Conservation (phyloP, 2,329 filamentous ascomycete genomes). For the Juglanconis sp. region DNA sequence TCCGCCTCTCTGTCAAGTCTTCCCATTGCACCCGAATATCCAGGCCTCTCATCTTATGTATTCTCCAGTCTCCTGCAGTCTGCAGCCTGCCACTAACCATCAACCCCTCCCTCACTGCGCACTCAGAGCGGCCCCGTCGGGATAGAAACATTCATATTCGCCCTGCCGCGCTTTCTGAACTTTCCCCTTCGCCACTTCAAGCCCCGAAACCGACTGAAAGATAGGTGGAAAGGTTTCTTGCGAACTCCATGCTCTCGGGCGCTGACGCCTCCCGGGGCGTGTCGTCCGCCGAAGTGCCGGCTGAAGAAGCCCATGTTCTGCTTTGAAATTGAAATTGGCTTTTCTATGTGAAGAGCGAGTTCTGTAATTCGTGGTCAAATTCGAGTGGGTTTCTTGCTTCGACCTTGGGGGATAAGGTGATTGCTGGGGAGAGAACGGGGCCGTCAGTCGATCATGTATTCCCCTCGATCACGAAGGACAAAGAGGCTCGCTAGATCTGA, state of each 20-base stretch:
- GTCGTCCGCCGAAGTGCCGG: neutral
- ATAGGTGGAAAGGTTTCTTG: neutral
- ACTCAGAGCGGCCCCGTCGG: neutral
- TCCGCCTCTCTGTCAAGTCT: too few species aligned
- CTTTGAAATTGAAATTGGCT: too few species aligned
- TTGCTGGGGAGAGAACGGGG: too few species aligned
- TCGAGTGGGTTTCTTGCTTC: too few species aligned
- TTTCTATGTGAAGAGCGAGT: neutral
- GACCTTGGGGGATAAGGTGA: too few species aligned
- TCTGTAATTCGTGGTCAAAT: too few species aligned
- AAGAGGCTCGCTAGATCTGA: too few species aligned
- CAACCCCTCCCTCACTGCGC: neutral
- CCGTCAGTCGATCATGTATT: too few species aligned
- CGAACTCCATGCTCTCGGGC: neutral
- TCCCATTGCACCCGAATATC: neutral
- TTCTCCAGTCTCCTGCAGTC: neutral
- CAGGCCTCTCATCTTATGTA: neutral
- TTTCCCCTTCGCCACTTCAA: neutral
- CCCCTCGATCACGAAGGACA: too few species aligned
- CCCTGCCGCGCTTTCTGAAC: neutral
- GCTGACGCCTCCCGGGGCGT: neutral
- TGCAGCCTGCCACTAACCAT: neutral
- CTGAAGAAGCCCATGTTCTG: neutral
- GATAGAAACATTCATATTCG: neutral
- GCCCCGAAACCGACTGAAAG: neutral